Evolutionary conservation across 2,329 filamentous ascomycete genomes (phyloP).

Genomic region (Aspergillus fructus): DNA sequence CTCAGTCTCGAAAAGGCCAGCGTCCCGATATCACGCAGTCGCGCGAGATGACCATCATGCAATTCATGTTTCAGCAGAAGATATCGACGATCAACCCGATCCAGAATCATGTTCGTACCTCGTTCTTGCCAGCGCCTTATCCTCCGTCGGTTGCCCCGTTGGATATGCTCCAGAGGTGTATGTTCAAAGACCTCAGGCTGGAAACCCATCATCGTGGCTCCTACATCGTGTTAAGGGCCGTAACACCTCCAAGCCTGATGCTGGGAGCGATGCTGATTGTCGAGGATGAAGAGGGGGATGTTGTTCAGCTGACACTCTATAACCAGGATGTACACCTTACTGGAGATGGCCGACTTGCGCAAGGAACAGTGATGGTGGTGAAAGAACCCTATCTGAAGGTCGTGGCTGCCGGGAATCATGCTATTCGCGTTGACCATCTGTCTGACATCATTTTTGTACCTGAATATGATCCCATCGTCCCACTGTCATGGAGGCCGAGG

Average conservation of each 20-base stretch:
- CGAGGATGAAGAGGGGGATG: conserved; percentile 42
- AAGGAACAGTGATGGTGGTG: conserved; percentile 42
- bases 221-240: conserved; percentile 33
- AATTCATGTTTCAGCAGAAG: conserved; percentile 15
- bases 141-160: conserved; percentile 15
- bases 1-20: conserved; percentile 15
- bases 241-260: conserved; percentile 23
- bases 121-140: conserved; percentile 23
- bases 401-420: conserved; percentile 40
- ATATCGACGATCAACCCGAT: not conserved
- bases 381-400: conserved; percentile 57
- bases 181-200: conserved; percentile 33
- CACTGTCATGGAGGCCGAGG: conserved; percentile 34
- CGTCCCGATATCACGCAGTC: conserved; percentile 11
- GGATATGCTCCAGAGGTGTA: conserved; percentile 23
- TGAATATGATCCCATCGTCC: conserved; percentile 39
- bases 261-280: conserved; percentile 35
- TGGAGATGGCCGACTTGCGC: conserved; percentile 34
- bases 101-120: not conserved
- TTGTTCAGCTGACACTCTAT: conserved; percentile 41
- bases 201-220: conserved; percentile 43
- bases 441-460: conserved; percentile 48
- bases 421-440: conserved; percentile 54
- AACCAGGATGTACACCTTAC: conserved; percentile 41
- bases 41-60: conserved; percentile 16